A percentile compares a stretch with the other conserved stretches of the same genome.
These are phyloP conservation scores for Tieghemostelium lacteum DNA, from an alignment of 78 protist species.

Conservation along the genomic window DNA sequence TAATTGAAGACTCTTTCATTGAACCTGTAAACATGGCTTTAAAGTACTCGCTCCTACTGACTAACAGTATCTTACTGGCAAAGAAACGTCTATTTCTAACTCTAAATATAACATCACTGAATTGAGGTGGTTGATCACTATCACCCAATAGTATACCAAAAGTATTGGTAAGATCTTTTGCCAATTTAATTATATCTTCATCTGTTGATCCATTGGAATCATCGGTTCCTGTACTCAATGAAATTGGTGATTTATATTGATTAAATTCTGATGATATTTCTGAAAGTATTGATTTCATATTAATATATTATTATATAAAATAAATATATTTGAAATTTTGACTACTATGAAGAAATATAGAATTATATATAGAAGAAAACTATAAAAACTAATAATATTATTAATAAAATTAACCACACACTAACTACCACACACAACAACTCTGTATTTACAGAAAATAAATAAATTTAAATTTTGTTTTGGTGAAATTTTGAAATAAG, in stretches of 20 bases:
- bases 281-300: not conserved
- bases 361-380: no score
- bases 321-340: not conserved
- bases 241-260: conserved; percentile 47
- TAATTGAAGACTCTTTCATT: conserved; percentile 61
- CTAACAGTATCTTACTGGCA: conserved; percentile 75
- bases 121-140: conserved; percentile 60
- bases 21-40: conserved; percentile 66
- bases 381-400: no score
- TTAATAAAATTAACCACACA: no score
- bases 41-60: conserved; percentile 67
- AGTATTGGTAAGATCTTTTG: conserved; percentile 70
- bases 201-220: conserved; percentile 34
- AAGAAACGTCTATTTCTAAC: conserved; percentile 51
- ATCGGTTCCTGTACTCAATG: conserved; percentile 53
- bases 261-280: not conserved
- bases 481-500: no score
- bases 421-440: no score
- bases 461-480: no score
- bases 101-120: conserved; percentile 71
- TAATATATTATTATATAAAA: not conserved
- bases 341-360: no score
- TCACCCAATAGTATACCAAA: conserved; percentile 62
- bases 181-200: conserved; percentile 70
- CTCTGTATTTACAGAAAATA: no score